These are phyloP conservation scores for Mortierella sp. DNA, from an alignment of 371 early-diverging fungal species.

Conservation along the genomic window DNA sequence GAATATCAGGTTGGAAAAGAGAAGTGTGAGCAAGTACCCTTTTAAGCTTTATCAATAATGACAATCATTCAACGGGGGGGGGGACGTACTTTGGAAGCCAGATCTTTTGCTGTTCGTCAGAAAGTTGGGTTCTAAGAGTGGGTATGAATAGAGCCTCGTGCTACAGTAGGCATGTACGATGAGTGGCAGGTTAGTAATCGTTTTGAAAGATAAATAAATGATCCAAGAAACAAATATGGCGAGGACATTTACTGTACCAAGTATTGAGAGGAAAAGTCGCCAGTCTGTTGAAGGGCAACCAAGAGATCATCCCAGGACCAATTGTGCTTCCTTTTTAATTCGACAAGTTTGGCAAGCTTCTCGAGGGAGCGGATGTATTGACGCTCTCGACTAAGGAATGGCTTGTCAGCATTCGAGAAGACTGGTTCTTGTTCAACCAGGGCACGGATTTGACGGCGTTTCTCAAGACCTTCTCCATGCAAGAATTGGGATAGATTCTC, in stretches of 20 bases:
- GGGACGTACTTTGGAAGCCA: conserved; percentile 72
- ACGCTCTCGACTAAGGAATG: conserved; percentile 51
- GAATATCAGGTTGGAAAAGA: no score
- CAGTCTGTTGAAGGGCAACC: conserved; percentile 25
- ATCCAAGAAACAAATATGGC: no score
- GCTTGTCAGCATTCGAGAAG: conserved; percentile 54
- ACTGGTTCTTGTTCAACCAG: conserved; percentile 48
- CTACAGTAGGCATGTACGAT: conserved; percentile 5
- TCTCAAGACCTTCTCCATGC: conserved; percentile 28
- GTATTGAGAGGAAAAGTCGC: conserved; percentile 46
- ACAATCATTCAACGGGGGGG: no score
- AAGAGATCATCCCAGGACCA: conserved; percentile 43
- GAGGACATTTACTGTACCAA: conserved; percentile 25
- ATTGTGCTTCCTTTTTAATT: conserved; percentile 34
- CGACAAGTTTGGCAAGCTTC: conserved; percentile 48
- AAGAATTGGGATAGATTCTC: conserved; percentile 42
- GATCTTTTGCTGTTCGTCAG: conserved; percentile 81
- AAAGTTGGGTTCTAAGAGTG: conserved; percentile 76
- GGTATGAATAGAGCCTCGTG: conserved; percentile 83
- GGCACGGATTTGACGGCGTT: conserved; percentile 26
- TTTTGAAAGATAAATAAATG: no score
- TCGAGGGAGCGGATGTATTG: conserved; percentile 51
- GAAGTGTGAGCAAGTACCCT: background rate
- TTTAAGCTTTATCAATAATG: background rate
- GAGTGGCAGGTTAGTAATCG: background rate